Base-by-base conservation (phyloP, 441 rosid genomes). In the Sinapis alba region DNA sequence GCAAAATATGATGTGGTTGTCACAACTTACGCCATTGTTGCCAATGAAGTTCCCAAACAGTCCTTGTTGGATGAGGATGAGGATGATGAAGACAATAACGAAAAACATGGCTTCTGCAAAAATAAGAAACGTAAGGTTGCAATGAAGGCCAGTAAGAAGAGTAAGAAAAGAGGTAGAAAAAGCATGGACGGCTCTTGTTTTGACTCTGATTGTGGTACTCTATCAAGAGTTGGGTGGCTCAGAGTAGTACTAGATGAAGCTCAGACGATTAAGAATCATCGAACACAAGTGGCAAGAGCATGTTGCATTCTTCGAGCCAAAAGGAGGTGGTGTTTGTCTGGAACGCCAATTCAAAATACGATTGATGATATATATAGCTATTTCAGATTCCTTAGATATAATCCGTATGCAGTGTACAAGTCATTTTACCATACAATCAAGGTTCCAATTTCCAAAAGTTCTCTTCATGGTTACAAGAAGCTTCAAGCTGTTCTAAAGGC, bases 311-410 rank as follows among this genome's bases (percentile, higher is more conserved):
- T 96, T 76, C 93, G 93, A 78, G 98, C 99, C 77, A 96, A 90
- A 79, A 84, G 84, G 75, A 90, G 99, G 78, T 96, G 99, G 99
- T 96, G 99, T 86, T 83, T 96, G 74, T 96, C 99, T 73, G 99
- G 99, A 77, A 96, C 99, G 63, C 99, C 99, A 18, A 93, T 96
- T 75, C 99, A 96, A 75, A 96, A 96, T 84, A 13, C 96, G 61
- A 83, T 96, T 53, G 97, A 93, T 76, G 99, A 96, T 85, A 74
- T 96, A 65, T 96, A 85, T 70, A 96, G 99, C 86, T 96, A 96
- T 83, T 93, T 96, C 79, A 90, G 96, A 83, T 96, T 96, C 83
- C 93, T 96, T 67, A 93, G 75, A 82, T 91, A 91, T 72, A 97
- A 89, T 36, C 99, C 98, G 11, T 96, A 96, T 85, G 85, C 85